Conservation (phyloP, 106 monocot species). For the Dioscorea zingiberensis region DNA sequence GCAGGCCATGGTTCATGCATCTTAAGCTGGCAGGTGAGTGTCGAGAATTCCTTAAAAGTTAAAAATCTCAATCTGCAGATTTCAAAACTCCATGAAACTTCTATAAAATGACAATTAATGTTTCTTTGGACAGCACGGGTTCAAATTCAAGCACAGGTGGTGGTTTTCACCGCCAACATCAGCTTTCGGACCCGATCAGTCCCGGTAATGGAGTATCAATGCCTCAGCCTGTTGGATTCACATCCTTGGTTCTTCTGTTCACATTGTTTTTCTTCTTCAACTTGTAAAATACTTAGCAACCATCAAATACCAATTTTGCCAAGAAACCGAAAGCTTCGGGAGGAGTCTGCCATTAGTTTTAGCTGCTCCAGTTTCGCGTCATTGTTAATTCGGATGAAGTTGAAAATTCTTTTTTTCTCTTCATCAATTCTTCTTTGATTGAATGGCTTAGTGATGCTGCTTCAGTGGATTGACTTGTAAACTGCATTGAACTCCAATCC, state of each 20-base stretch:
- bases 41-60: neutral
- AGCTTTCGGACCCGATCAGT: slow-evolving; percentile 33
- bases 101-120: neutral
- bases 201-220: slow-evolving; percentile 8
- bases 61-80: neutral
- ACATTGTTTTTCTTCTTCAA: slow-evolving; percentile 15
- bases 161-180: slow-evolving; percentile 2
- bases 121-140: slow-evolving; percentile 28
- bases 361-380: no score
- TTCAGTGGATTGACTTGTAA: no score
- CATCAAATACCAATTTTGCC: slow-evolving; percentile 9
- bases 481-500: no score
- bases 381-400: no score
- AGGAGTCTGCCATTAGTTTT: neutral
- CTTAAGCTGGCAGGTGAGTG: slow-evolving; percentile 76
- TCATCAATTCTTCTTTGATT: no score
- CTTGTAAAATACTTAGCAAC: slow-evolving; percentile 9
- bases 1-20: slow-evolving; percentile 76
- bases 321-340: neutral
- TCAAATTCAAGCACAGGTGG: slow-evolving; percentile 8
- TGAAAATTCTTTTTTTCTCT: no score
- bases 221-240: neutral
- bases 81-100: neutral
- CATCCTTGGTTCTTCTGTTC: neutral
- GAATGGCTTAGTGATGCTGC: no score